These are phyloP conservation scores for Fulvia fulva DNA, from an alignment of 2,329 filamentous ascomycete species.

Conservation along the genomic window DNA sequence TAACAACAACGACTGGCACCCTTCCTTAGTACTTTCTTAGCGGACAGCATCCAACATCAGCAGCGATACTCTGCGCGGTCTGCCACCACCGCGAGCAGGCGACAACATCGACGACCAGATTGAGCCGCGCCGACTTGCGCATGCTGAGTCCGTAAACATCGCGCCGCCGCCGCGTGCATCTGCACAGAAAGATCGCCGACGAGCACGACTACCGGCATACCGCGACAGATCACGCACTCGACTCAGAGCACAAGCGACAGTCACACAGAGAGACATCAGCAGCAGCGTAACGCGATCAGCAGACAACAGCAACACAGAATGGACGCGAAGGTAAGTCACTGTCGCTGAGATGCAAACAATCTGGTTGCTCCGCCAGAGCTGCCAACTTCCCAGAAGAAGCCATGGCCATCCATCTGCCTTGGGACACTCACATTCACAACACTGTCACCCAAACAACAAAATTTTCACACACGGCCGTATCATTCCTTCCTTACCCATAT, in stretches of 20 bases:
- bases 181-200: background rate
- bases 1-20: no score
- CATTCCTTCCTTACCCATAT: background rate
- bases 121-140: background rate
- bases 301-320: conserved; percentile 29
- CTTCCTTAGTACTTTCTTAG: background rate
- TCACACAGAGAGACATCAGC: background rate
- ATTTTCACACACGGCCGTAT: background rate
- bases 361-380: conserved; percentile 5
- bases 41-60: conserved; percentile 2
- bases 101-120: background rate
- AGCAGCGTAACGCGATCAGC: background rate
- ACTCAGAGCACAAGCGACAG: conserved; percentile 5
- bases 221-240: background rate
- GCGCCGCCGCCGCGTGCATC: conserved; percentile 1
- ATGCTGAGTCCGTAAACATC: background rate
- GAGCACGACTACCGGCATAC: background rate
- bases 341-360: background rate
- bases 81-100: background rate
- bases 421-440: background rate
- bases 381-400: background rate
- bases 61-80: conserved; percentile 2
- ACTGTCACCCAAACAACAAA: background rate
- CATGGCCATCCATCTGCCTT: background rate
- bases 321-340: conserved; percentile 44